Base-by-base conservation (phyloP, 148 eudicot species). In the Persicaria maculosa region DNA sequence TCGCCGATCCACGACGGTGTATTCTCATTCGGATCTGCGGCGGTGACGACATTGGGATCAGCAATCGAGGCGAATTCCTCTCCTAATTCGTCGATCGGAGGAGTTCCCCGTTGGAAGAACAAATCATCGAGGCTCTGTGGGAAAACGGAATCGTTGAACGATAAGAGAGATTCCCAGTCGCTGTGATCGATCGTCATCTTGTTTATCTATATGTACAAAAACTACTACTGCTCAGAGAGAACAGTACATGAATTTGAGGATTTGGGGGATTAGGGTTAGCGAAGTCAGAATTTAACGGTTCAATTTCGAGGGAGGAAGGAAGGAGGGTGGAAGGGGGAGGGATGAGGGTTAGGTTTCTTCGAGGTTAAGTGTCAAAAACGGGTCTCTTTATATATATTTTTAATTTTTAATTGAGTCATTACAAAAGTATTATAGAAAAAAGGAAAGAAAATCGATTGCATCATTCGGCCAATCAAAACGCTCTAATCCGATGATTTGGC, bases 1-100 rank as follows among this genome's bases (percentile, higher is more conserved):
- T 86, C 85, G 5, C 77, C 86, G 40, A 89, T 71, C 72, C 85
- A 82, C 53, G 81, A 31, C 14, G 79, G 31, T n/a, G 16, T 68
- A 36, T 62, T n/a, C 15, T 69, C 75, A 64, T 44, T 45, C 52
- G 74, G 68, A 55, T 58, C 45, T 31, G 43, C 77, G 68, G 20
- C 40, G 61, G 77, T 44, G 45, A 70, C 14, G 76, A 31, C 74
- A n/a, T 74, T 76, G 2, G 47, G 44, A n/a, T 68, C 57, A 61
- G 75, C 31, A 62, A 12, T 44, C 43, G 55, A 46, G 53, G 74
- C 58, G 2, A 74, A 20, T 8, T 71, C 76, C 31, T 52, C 36
- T 53, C 47, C 71, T 4, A 71, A 64, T 6, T 9, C 71, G 10
- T 14, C 44, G 67, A 25, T 55, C 25, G 36, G 53, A 67, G 31